These are phyloP conservation scores for Aureobasidium zeae DNA, from an alignment of 2,329 filamentous ascomycete species.

Conservation along the genomic window DNA sequence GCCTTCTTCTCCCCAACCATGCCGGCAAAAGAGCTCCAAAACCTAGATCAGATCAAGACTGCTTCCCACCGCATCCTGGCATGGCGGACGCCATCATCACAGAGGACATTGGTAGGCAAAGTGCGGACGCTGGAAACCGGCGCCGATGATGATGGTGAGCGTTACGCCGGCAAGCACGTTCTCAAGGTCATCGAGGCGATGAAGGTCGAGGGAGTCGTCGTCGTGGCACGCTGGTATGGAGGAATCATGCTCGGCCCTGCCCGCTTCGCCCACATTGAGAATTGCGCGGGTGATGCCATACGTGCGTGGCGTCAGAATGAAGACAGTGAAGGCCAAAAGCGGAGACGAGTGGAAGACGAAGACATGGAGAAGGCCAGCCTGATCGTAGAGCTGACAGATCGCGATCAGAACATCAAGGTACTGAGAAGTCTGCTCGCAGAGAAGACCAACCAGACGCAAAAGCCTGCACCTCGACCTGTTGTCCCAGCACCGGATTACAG, in stretches of 20 bases:
- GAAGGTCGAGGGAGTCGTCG: slow-evolving; percentile 37
- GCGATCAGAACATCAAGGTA: slow-evolving; percentile 41
- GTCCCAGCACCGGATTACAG: slow-evolving; percentile 31
- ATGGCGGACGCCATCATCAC: slow-evolving; percentile 32
- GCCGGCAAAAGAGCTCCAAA: slow-evolving; percentile 35
- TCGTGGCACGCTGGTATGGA: slow-evolving; percentile 48
- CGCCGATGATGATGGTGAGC: slow-evolving; percentile 47
- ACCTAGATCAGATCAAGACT: slow-evolving; percentile 34
- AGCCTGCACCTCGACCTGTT: slow-evolving; percentile 20
- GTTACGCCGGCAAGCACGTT: slow-evolving; percentile 41
- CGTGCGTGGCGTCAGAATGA: slow-evolving; percentile 32
- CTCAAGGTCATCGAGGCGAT: slow-evolving; percentile 39
- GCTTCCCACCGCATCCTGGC: slow-evolving; percentile 45
- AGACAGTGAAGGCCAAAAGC: slow-evolving; percentile 26
- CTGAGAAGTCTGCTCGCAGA: slow-evolving; percentile 38
- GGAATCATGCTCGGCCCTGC: slow-evolving; percentile 45
- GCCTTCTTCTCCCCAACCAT: slow-evolving; percentile 41
- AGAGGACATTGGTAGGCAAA: slow-evolving; percentile 10
- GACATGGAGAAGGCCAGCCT: slow-evolving; percentile 27
- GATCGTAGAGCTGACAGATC: slow-evolving; percentile 34
- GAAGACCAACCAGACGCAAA: slow-evolving; percentile 30
- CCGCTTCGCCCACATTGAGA: slow-evolving; percentile 45
- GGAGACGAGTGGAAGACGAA: slow-evolving; percentile 31
- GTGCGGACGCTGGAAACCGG: slow-evolving; percentile 25
- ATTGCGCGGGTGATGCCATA: slow-evolving; percentile 40